Conservation (phyloP, 2,329 filamentous ascomycete genomes). For the Corynespora cassiicola region DNA sequence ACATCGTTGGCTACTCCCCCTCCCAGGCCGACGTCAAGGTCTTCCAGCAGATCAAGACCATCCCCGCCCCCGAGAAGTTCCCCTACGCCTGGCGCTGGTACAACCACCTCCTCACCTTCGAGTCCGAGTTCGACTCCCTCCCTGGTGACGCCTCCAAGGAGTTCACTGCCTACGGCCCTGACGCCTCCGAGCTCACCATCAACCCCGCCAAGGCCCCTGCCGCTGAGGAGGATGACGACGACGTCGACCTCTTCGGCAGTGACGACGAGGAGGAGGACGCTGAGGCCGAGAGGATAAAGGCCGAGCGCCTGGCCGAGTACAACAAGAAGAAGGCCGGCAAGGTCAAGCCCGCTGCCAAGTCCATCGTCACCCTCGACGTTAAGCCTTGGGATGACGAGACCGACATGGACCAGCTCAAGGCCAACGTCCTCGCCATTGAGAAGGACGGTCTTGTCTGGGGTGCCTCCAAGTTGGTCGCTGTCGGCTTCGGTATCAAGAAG, state of each 20-base stretch:
- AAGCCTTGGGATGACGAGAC: conserved; percentile 99
- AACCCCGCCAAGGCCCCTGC: conserved; percentile 86
- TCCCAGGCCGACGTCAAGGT: conserved; percentile 95
- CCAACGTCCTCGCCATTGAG: conserved; percentile 80
- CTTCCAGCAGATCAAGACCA: conserved; percentile 84
- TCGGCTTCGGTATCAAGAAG: conserved; percentile 99
- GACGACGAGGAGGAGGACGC: conserved; percentile 75
- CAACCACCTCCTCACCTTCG: conserved; percentile 95
- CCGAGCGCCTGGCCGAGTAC: conserved; percentile 92
- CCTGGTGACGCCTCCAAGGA: conserved; percentile 89
- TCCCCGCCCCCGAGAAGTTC: conserved; percentile 85
- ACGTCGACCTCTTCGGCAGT: conserved; percentile 91
- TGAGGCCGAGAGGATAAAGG: conserved; percentile 82
- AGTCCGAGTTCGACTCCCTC: conserved; percentile 89
- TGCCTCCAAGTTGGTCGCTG: conserved; percentile 83
- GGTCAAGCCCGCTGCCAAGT: conserved; percentile 92
- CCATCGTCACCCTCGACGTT: conserved; percentile 91
- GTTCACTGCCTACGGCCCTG: conserved; percentile 90
- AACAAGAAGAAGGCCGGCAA: conserved; percentile 96
- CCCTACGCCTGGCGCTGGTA: conserved; percentile 97
- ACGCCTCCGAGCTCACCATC: conserved; percentile 75
- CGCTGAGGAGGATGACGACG: conserved; percentile 68
- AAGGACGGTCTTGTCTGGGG: conserved; percentile 97
- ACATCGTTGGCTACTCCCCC: conserved; percentile 76
- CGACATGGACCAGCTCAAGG: conserved; percentile 83